phyloP scores from a whole-genome alignment of 345 rosid species.

The Conringia planisiliqua region DNA sequence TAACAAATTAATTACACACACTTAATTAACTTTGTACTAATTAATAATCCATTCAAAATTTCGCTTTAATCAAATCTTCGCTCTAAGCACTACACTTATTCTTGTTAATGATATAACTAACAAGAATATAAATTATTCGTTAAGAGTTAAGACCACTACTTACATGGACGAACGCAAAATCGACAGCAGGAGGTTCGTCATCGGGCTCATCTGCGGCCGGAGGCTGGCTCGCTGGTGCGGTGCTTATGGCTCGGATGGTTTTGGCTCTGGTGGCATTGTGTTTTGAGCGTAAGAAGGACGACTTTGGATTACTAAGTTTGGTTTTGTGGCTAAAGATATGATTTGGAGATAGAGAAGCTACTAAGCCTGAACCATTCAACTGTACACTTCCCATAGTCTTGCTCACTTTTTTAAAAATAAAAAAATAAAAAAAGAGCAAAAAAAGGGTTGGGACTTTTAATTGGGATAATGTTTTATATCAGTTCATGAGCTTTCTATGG shows the following conservation, averaged over 20 bases:
- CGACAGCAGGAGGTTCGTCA: conserved; percentile 56
- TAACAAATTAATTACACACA: conserved; percentile 19
- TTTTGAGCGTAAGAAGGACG: conserved; percentile 24
- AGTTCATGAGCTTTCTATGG: conserved; percentile 2
- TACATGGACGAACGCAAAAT: conserved; percentile 84
- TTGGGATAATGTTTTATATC: conserved; percentile 24
- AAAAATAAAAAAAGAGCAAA: not conserved
- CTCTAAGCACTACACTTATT: not conserved
- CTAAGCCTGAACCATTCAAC: conserved; percentile 44
- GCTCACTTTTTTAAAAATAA: not conserved
- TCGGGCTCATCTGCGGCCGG: conserved; percentile 29
- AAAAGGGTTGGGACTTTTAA: not conserved
- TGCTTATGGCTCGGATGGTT: conserved; percentile 47
- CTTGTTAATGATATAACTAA: not conserved
- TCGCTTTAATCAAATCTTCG: not conserved
- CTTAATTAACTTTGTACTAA: not conserved
- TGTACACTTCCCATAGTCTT: conserved; percentile 57
- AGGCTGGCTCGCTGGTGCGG: conserved; percentile 42
- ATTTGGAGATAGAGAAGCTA: conserved; percentile 41
- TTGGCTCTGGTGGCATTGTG: conserved; percentile 25
- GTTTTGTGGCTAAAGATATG: conserved; percentile 22
- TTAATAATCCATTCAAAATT: not conserved
- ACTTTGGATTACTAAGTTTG: conserved; percentile 15
- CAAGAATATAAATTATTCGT: not conserved
- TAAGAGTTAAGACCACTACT: conserved; percentile 18